These are phyloP conservation scores for Cladosporium sp. DNA, from an alignment of 2,329 filamentous ascomycete species.

Conservation along the genomic window DNA sequence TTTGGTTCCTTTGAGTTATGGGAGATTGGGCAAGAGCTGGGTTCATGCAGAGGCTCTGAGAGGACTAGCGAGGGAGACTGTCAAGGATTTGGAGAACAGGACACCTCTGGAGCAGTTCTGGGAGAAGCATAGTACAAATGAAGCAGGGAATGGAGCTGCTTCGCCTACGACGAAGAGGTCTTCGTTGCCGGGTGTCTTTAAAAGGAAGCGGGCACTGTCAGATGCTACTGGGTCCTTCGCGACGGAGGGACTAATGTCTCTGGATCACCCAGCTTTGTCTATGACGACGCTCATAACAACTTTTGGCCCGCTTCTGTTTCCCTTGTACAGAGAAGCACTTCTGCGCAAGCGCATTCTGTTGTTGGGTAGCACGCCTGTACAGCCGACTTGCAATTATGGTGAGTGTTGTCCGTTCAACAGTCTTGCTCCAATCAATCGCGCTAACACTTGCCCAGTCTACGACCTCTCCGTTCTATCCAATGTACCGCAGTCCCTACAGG, in stretches of 20 bases:
- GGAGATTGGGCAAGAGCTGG: conserved; percentile 84
- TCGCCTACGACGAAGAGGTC: not conserved
- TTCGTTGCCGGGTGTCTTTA: not conserved
- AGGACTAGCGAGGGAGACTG: conserved; percentile 65
- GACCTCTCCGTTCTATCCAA: conserved; percentile 90
- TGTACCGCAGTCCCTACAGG: conserved; percentile 69
- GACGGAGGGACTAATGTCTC: conserved; percentile 63
- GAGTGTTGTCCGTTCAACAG: not conserved
- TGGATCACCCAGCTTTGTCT: conserved; percentile 82
- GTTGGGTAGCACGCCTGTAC: conserved; percentile 79
- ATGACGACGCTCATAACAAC: conserved; percentile 71
- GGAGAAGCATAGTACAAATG: conserved; percentile 45
- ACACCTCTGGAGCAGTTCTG: conserved; percentile 74
- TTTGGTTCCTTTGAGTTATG: conserved; percentile 79
- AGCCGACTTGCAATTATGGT: conserved; percentile 59
- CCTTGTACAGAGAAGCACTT: conserved; percentile 81
- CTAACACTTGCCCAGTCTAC: conserved; percentile 63
- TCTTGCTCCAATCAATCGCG: too few species aligned
- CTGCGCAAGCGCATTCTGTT: conserved; percentile 85
- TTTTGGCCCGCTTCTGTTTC: conserved; percentile 89
- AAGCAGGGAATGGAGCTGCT: conserved; percentile 18
- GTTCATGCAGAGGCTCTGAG: conserved; percentile 74
- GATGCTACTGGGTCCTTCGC: conserved; percentile 56
- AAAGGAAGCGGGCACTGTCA: conserved; percentile 34
- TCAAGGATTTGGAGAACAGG: conserved; percentile 60